Evolutionary conservation across 108 stramenopile genomes (phyloP), one percentile per base, ranked within the genome.

Genomic region (Nannochloropsis granulata): DNA sequence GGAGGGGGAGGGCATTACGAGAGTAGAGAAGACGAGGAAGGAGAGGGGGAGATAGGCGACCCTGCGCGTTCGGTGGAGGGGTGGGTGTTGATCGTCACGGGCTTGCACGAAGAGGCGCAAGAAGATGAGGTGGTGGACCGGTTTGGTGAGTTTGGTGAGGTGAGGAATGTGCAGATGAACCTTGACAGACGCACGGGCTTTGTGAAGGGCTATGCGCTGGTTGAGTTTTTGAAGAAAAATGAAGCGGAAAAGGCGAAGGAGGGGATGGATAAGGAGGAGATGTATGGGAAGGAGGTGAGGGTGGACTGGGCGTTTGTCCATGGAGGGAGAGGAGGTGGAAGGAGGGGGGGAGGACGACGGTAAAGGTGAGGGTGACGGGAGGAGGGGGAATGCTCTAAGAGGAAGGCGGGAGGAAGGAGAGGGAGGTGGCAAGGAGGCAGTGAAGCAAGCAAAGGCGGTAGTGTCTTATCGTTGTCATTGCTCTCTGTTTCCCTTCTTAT

Each of bases 181-280:
- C 85, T 90, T 21, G 90, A 90, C 84, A 44, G 88, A 71, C 88
- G 90, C 42, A 90, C 88, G 46, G 88, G 88, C 24, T 89, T 88
- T 44, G 90, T 89, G 71, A 90, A 86, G 83, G 90, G 90, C 2
- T 90, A 90, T 85, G 89, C 87, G 24, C 85, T 90, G 45, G 86
- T 90, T 16, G 89, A 90, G 82, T 90, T 82, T 42, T 87, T 80
- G 82, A 43, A 82, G 21, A 85, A 82, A 79, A 84, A 89, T 25
- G 90, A 89, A 21, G 90, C 90, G n/a, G 43, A 78, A 80, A 14
- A 23, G n/a, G 89, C 90, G 2, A 89, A 88, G 56, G 84, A 79
- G 26, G 81, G 71, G 42, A 85, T 89, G 90, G 87, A 90, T 79
- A 89, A 87, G 16, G 44, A 81, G 25, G 82, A 90, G 84, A 78